These are phyloP conservation scores for Exophiala mesophila DNA, from an alignment of 2,329 filamentous ascomycete species.

Conservation along the genomic window DNA sequence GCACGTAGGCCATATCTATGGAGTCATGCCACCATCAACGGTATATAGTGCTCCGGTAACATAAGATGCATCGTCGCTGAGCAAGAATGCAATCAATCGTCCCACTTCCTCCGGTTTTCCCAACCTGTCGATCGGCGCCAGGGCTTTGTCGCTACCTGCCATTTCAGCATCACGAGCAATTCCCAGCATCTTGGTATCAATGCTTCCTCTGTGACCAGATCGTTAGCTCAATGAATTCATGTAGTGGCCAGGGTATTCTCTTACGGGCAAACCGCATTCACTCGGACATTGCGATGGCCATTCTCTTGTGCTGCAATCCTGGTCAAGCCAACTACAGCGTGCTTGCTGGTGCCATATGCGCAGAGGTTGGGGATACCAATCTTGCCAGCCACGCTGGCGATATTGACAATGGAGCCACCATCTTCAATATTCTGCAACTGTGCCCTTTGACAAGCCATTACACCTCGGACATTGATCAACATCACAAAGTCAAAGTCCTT, in stretches of 20 bases:
- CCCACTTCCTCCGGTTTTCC: slow-evolving; percentile 5
- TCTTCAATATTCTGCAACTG: slow-evolving; percentile 27
- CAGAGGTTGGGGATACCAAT: slow-evolving; percentile 43
- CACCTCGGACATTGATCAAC: slow-evolving; percentile 28
- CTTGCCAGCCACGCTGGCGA: slow-evolving; percentile 50
- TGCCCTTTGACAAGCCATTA: slow-evolving; percentile 31
- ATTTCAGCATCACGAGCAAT: background rate
- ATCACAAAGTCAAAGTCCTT: background rate
- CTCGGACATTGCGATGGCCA: background rate
- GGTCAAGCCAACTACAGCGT: slow-evolving; percentile 41
- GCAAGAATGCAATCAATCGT: slow-evolving; percentile 5
- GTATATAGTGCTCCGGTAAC: too few species aligned
- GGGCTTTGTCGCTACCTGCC: background rate
- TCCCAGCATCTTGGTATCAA: background rate
- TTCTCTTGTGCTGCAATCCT: background rate
- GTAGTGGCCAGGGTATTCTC: background rate
- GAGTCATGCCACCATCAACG: too few species aligned
- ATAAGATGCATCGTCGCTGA: slow-evolving; percentile 5
- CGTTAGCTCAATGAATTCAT: background rate
- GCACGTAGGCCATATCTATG: too few species aligned
- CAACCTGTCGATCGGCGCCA: background rate
- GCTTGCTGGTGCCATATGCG: slow-evolving; percentile 41
- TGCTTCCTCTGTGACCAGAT: background rate
- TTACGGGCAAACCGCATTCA: background rate
- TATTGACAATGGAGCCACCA: slow-evolving; percentile 47